Base-by-base conservation (phyloP, 805 yeast genomes). In the Wickerhamiella galacta region DNA sequence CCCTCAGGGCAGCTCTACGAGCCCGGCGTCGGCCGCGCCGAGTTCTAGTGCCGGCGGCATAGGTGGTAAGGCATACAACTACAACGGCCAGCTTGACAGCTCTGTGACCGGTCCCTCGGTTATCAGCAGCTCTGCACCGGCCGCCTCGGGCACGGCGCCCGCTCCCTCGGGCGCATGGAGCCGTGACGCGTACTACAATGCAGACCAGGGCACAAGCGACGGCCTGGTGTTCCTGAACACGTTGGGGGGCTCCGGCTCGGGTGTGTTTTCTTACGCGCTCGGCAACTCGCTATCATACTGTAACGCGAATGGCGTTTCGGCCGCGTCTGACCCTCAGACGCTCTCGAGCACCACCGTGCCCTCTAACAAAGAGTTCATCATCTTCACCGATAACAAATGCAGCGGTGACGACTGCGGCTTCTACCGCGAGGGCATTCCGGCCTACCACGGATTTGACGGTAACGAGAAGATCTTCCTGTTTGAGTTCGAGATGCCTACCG, bases 381-480 rank as follows among this genome's bases (percentile, higher is more conserved):
- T 90, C 57, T 77, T 87, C 66, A 68, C 93, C 25, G 62, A 53
- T 41, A 54, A 49, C 40, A 39, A 44, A 39, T 60, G 65, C 51
- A 31, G 39, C 25, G 58, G 63, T 37, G 49, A 52, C 36, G 54
- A 51, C 46, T 87, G 96, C 68, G 95, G 95, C 41, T 80, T 66
- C 68, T 79, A 72, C 70, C 73, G 95, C 64, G 58, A 60, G 4
- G 81, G 75, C 35, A 80, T 75, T 42, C 94, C 94, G 46, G 95
- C 96, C 37, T 77, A 77, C 65, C 92, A 83, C 51, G 98, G 96
- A 26, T 90, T 87, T 56, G 75, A 70, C 30, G 98, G 98, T 49
- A 54, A 64, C 36, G 51, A 64, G 52, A 87, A 87, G 70, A 72
- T 87, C 53, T 85, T 90, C 56, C 75, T 82, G 32, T 81, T 90